A percentile compares a stretch with the other conserved stretches of the same genome.
Evolutionary conservation across 2,329 filamentous ascomycete species (phyloP).

Genomic region (Fusarium sp.): DNA sequence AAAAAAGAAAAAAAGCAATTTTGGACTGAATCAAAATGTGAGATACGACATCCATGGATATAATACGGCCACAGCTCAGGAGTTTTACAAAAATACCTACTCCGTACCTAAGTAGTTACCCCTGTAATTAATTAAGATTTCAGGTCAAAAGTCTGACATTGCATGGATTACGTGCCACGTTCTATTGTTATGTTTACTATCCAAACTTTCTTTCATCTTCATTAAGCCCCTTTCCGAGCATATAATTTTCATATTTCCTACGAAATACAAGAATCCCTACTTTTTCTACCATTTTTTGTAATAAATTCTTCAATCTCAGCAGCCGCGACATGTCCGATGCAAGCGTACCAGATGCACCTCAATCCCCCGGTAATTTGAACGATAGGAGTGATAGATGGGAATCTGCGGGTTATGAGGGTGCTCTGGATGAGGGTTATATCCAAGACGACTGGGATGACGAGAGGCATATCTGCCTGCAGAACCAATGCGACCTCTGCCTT

Average conservation of each 20-base stretch:
- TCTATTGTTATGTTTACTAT: background rate
- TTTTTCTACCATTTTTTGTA: background rate
- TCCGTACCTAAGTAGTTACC: background rate
- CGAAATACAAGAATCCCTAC: background rate
- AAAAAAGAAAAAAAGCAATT: background rate
- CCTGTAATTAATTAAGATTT: background rate
- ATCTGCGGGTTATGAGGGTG: background rate
- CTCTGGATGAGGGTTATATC: background rate
- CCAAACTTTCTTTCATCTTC: background rate
- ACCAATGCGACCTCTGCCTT: background rate
- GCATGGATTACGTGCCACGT: background rate
- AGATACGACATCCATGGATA: background rate
- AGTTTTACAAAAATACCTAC: background rate
- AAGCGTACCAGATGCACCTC: background rate
- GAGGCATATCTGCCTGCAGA: background rate
- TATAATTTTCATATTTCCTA: background rate
- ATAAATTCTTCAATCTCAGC: background rate
- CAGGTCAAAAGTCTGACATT: too few relatives aligned
- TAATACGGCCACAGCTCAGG: background rate
- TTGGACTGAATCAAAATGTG: background rate
- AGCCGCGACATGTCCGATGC: background rate
- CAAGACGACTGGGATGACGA: background rate
- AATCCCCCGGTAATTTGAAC: background rate
- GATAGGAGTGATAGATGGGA: background rate
- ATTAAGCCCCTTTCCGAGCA: background rate